Evolutionary conservation across 169 alveolate genomes (phyloP).

Genomic region (Plasmodium relictum): DNA sequence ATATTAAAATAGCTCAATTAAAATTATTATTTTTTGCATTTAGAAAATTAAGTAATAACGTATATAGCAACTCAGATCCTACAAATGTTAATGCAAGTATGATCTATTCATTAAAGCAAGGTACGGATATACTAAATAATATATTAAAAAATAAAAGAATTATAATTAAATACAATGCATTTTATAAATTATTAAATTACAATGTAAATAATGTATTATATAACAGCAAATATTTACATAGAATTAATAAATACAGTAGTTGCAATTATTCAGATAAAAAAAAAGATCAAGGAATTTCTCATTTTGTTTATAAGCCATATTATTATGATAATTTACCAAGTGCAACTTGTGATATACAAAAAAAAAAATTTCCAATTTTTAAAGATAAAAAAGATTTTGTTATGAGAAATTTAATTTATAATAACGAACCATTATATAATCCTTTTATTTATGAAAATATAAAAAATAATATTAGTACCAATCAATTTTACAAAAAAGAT

Average conservation of each 20-base stretch:
- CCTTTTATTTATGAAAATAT: slow-evolving; percentile 24
- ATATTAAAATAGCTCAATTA: slow-evolving; percentile 65
- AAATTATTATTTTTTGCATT: slow-evolving; percentile 60
- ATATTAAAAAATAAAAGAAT: slow-evolving; percentile 26
- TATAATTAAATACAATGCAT: slow-evolving; percentile 3
- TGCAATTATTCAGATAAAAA: not conserved
- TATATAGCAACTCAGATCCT: slow-evolving; percentile 22
- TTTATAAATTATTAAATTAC: slow-evolving; percentile 54
- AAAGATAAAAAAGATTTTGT: slow-evolving; percentile 6
- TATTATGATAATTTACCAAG: slow-evolving; percentile 76
- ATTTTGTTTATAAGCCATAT: slow-evolving; percentile 65
- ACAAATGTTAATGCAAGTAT: slow-evolving; percentile 13
- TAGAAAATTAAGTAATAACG: slow-evolving; percentile 53
- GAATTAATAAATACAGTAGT: slow-evolving; percentile 16
- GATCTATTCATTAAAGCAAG: slow-evolving; percentile 23
- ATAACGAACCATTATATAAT: slow-evolving; percentile 9
- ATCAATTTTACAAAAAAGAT: slow-evolving; percentile 6
- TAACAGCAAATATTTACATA: slow-evolving; percentile 22
- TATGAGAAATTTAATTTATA: not conserved
- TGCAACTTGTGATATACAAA: slow-evolving; percentile 20
- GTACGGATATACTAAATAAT: slow-evolving; percentile 35
- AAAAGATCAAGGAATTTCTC: slow-evolving; percentile 26
- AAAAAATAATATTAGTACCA: not conserved
- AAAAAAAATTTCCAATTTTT: not conserved
- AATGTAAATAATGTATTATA: slow-evolving; percentile 31